Percentiles rank a stretch among this genome's conserved stretches.
Evolutionary conservation across 176 grass and related monocot genomes (phyloP).

Genomic region (Oropetium thomaeum): DNA sequence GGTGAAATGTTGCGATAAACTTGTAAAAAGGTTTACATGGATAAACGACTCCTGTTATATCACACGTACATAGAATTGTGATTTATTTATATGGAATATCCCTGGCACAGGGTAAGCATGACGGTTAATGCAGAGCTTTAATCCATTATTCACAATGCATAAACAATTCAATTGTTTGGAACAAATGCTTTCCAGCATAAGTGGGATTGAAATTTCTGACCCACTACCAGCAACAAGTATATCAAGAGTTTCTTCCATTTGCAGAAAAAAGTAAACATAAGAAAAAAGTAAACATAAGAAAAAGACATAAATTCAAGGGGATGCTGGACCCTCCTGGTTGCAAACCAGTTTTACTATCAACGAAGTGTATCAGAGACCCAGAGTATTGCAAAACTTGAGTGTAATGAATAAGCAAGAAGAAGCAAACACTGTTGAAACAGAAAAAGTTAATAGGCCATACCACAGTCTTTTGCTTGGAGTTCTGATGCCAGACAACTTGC

Average conservation of each 20-base stretch:
- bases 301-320: background rate
- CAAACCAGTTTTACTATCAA: background rate
- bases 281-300: slow-evolving; percentile 4
- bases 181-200: background rate
- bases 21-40: slow-evolving; percentile 20
- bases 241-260: background rate
- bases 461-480: slow-evolving; percentile 55
- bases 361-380: background rate
- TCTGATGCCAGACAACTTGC: slow-evolving; percentile 76
- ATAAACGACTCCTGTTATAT: background rate
- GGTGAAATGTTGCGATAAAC: background rate
- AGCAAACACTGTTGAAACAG: background rate
- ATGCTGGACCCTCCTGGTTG: background rate
- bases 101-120: too few species aligned
- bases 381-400: background rate
- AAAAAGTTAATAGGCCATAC: slow-evolving; percentile 47
- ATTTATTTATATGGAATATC: background rate
- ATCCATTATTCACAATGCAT: background rate
- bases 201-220: slow-evolving; percentile 15
- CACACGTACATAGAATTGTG: background rate
- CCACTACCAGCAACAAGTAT: background rate
- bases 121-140: background rate
- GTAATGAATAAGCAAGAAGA: background rate
- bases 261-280: background rate
- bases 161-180: background rate